Evolutionary conservation across 2,329 filamentous ascomycete genomes (phyloP).

Genomic region (Sclerotinia spermophila): DNA sequence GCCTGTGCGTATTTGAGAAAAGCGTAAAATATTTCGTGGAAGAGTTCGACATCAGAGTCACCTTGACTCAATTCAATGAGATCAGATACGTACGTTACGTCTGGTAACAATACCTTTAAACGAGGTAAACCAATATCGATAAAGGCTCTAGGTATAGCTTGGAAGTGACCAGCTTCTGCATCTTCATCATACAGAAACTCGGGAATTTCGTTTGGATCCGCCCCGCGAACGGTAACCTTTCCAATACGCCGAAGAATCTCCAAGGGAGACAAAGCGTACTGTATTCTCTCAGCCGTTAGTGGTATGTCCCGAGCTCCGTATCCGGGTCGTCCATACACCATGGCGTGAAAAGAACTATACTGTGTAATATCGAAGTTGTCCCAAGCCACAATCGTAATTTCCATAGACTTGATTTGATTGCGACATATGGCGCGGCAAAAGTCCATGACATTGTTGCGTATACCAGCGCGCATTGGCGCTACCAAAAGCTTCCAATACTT

Average conservation of each 20-base stretch:
- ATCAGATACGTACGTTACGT: background rate
- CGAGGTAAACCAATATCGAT: too few species aligned
- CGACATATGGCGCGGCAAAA: background rate
- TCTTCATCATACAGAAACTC: background rate
- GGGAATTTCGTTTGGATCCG: background rate
- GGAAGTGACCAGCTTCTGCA: rapidly evolving
- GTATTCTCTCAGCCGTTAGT: background rate
- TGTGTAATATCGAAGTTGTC: too few species aligned
- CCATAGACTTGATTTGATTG: background rate
- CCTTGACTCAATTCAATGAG: background rate
- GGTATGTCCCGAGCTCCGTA: rapidly evolving
- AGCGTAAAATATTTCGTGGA: background rate
- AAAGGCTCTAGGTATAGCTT: background rate
- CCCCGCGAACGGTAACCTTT: background rate
- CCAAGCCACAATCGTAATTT: background rate
- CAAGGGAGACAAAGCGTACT: background rate
- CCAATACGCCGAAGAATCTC: background rate
- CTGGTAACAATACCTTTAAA: background rate
- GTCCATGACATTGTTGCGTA: background rate
- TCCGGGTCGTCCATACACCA: too few species aligned
- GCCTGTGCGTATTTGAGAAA: background rate
- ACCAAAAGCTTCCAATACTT: background rate
- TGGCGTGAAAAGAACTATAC: too few species aligned
- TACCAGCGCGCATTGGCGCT: background rate
- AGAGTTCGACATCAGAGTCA: background rate